These are phyloP conservation scores for Ogataea sp. DNA, from an alignment of 805 yeast species.

Conservation along the genomic window DNA sequence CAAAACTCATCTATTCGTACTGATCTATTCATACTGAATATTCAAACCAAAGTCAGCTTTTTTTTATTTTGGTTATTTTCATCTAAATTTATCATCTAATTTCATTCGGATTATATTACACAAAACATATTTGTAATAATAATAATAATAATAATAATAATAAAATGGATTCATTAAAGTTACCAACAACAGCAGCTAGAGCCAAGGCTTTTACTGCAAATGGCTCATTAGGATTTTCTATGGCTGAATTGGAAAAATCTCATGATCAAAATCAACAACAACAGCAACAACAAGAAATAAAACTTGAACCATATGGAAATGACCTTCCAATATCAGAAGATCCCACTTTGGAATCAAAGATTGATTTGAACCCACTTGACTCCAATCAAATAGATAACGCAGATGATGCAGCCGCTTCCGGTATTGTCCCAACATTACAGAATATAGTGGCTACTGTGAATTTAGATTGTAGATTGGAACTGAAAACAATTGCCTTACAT, in stretches of 20 bases:
- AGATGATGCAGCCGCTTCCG: slow-evolving; percentile 77
- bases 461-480: slow-evolving; percentile 89
- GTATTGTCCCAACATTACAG: slow-evolving; percentile 91
- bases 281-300: slow-evolving; percentile 4
- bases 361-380: too few relatives aligned
- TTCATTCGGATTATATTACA: too few relatives aligned
- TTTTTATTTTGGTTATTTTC: too few relatives aligned
- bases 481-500: slow-evolving; percentile 94
- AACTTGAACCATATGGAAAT: not conserved
- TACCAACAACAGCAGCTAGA: slow-evolving; percentile 71
- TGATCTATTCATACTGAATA: too few relatives aligned
- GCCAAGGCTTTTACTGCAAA: slow-evolving; percentile 68
- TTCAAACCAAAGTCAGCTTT: too few relatives aligned
- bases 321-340: too few relatives aligned
- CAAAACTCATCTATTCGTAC: too few relatives aligned
- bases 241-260: slow-evolving; percentile 30
- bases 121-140: too few relatives aligned
- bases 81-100: too few relatives aligned
- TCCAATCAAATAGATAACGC: slow-evolving; percentile 18
- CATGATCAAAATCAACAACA: slow-evolving; percentile 1
- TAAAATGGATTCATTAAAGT: slow-evolving; percentile 66
- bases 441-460: slow-evolving; percentile 98
- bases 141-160: not conserved
- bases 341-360: too few relatives aligned
- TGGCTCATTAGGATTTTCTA: slow-evolving; percentile 56